phyloP scores from a whole-genome alignment of 148 eudicot genomes.

The Cornus suecica region DNA sequence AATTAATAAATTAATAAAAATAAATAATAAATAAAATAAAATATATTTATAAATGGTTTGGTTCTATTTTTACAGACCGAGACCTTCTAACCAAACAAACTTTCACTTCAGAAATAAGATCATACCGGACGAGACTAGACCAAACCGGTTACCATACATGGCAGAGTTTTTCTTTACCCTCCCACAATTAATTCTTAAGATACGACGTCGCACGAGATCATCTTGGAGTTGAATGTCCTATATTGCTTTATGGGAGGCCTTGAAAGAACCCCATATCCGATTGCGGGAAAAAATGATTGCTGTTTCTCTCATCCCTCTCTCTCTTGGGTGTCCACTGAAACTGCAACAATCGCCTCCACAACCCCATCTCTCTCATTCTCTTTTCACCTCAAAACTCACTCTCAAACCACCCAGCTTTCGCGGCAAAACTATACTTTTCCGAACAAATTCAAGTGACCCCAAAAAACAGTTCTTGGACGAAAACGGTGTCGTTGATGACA shows the following conservation, averaged over 20 bases:
- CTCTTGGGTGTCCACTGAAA: slow-evolving; percentile 16
- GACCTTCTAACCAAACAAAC: too few relatives aligned
- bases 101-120: too few relatives aligned
- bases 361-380: slow-evolving; percentile 31
- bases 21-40: too few relatives aligned
- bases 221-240: not conserved
- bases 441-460: slow-evolving; percentile 36
- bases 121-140: too few relatives aligned
- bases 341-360: slow-evolving; percentile 14
- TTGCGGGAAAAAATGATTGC: slow-evolving; percentile 23
- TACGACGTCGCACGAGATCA: too few relatives aligned
- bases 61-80: too few relatives aligned
- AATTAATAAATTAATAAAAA: too few relatives aligned
- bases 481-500: slow-evolving; percentile 66
- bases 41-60: too few relatives aligned
- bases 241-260: not conserved
- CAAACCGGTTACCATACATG: too few relatives aligned
- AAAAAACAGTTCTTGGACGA: slow-evolving; percentile 48
- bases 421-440: slow-evolving; percentile 9
- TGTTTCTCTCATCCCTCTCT: slow-evolving; percentile 14
- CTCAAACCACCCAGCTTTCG: slow-evolving; percentile 14
- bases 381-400: slow-evolving; percentile 12
- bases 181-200: too few relatives aligned
- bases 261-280: not conserved
- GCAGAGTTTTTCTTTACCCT: too few relatives aligned